Conservation (phyloP, 176 grass and related monocot genomes). For the Secale cereale region DNA sequence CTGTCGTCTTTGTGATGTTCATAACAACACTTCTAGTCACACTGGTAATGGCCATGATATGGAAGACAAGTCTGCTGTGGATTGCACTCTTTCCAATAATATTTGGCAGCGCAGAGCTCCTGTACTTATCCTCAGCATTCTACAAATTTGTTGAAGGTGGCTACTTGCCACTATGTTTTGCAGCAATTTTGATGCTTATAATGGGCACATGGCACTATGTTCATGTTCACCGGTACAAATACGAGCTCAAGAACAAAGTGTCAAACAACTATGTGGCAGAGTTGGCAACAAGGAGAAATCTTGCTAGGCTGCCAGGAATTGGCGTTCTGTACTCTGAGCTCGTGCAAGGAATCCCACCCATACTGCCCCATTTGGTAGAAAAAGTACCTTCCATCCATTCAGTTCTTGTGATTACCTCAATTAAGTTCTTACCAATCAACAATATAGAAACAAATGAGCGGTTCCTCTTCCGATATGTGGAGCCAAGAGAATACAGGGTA, state of each 20-base stretch:
- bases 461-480: constrained; percentile 55
- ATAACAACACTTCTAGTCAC: constrained; percentile 61
- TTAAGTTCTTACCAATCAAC: constrained; percentile 69
- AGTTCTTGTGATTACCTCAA: constrained; percentile 66
- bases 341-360: constrained; percentile 70
- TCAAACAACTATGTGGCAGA: constrained; percentile 47
- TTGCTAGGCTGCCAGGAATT: constrained; percentile 56
- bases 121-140: constrained; percentile 61
- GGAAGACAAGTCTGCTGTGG: constrained; percentile 47
- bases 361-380: constrained; percentile 62
- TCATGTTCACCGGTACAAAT: constrained; percentile 56
- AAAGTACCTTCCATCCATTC: constrained; percentile 59
- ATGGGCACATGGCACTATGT: constrained; percentile 80
- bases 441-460: constrained; percentile 47
- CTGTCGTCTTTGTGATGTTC: constrained; percentile 72
- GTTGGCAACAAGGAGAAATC: constrained; percentile 13
- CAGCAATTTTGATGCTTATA: constrained; percentile 47
- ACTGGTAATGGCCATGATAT: constrained; percentile 67
- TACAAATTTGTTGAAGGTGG: constrained; percentile 70
- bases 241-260: constrained; percentile 62
- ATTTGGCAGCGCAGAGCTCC: constrained; percentile 49
- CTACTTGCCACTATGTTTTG: constrained; percentile 60
- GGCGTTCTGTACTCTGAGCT: constrained; percentile 69
- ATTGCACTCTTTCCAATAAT: constrained; percentile 44
- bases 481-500: constrained; percentile 36